These are phyloP conservation scores for Catunica adiposa DNA, from an alignment of 2,329 filamentous ascomycete genomes.

Conservation along the genomic window DNA sequence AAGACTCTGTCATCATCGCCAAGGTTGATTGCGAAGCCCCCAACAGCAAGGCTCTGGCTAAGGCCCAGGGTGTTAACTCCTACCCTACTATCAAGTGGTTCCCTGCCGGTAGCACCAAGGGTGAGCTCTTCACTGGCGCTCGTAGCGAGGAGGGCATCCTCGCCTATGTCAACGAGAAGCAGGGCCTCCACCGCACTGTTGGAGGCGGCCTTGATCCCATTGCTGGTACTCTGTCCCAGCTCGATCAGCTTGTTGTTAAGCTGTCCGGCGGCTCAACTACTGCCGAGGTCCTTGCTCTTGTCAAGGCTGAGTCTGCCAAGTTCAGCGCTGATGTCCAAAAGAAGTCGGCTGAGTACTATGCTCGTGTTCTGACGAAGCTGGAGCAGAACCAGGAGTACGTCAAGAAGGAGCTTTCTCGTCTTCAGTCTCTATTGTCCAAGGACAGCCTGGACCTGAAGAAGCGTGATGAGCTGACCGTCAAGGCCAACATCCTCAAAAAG, in stretches of 20 bases:
- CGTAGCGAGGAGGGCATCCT: slow-evolving; percentile 64
- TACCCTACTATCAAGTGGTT: slow-evolving; percentile 99
- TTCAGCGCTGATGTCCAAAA: slow-evolving; percentile 46
- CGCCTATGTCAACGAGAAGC: slow-evolving; percentile 71
- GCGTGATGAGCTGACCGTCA: slow-evolving; percentile 70
- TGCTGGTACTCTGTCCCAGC: slow-evolving; percentile 65
- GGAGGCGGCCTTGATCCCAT: slow-evolving; percentile 65
- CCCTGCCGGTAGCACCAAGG: slow-evolving; percentile 61
- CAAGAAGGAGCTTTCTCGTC: slow-evolving; percentile 67
- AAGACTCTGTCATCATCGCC: slow-evolving; percentile 67
- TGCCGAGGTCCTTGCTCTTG: slow-evolving; percentile 49
- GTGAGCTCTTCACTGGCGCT: slow-evolving; percentile 55
- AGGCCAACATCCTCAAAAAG: slow-evolving; percentile 73
- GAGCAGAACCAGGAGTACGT: slow-evolving; percentile 61
- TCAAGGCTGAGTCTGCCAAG: slow-evolving; percentile 51
- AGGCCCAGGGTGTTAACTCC: slow-evolving; percentile 60
- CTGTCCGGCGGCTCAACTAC: slow-evolving; percentile 42
- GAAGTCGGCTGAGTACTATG: slow-evolving; percentile 86
- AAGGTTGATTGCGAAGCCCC: slow-evolving; percentile 90
- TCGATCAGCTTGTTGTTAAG: slow-evolving; percentile 63
- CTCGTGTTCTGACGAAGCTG: slow-evolving; percentile 78
- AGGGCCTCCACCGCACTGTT: slow-evolving; percentile 66
- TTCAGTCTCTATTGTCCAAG: slow-evolving; percentile 69
- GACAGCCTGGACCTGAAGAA: slow-evolving; percentile 72
- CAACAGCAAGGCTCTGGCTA: slow-evolving; percentile 62